Base-by-base conservation (phyloP, 2,329 filamentous ascomycete species). In the Paramyrothecium sp. region DNA sequence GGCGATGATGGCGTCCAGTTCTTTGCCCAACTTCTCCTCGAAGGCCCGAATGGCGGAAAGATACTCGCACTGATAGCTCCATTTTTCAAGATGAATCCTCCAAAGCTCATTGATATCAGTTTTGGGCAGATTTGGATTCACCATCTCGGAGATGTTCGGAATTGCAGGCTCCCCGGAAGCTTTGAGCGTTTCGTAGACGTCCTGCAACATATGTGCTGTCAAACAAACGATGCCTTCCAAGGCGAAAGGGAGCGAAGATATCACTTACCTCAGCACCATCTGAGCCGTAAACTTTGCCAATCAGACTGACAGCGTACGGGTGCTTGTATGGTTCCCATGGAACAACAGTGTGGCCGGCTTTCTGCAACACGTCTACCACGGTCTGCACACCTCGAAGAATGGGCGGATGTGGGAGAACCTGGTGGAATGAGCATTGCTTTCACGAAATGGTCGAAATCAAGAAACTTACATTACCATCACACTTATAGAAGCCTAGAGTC, bases 1-100 rank as follows among this genome's bases (percentile, higher is more conserved):
- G 11, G 69, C 71, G 50, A 81, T 72, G 26, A 81, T 59, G 13
- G 70, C 77, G 46, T 74, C 72, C 2, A 73, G 53, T 48, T 70
- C 68, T 17, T 50, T 57, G 17, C 63, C 61, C 8, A 55, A 48
- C 16, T 61, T 57, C 23, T 53, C 54, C 34, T 64, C 62, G 5
- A 65, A 61, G 3, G 51, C 53, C 30, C 58, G 57, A 49, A 64
- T 63, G 5, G 57, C 57, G 10, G 60, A 56, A 5, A 75, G 63
- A 54, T 75, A 75, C 20, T 72, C 69, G 49, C 56, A 57, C 51
- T 73, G 70, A 49, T 69, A 73, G 8, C 62, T 56, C 66, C 73
- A 70, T 58, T 71, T 73, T 53, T 71, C 62, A 7, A 70, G 66
- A 2, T 74, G 65, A n/a, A 57, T 19, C 12, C 55, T 56, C 64